Evolutionary conservation across 2,329 filamentous ascomycete genomes (phyloP).

Genomic region (Alternaria hordeiaustralica): DNA sequence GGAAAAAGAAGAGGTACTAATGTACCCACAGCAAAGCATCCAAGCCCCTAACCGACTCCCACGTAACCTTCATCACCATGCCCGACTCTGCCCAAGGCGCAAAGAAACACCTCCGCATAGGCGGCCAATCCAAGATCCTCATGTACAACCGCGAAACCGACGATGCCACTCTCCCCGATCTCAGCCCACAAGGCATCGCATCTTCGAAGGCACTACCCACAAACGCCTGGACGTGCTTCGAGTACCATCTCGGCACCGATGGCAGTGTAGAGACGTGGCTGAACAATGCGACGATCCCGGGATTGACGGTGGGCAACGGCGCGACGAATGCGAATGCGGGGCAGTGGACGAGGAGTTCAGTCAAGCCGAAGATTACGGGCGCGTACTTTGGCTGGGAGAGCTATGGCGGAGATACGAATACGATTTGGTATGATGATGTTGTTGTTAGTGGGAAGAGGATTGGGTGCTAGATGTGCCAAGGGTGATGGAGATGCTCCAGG

Average conservation of each 20-base stretch:
- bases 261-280: constrained; percentile 68
- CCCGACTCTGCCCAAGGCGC: constrained; percentile 62
- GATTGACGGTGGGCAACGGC: constrained; percentile 58
- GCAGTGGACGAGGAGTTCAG: constrained; percentile 59
- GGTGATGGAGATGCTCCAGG: background rate
- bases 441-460: constrained; percentile 56
- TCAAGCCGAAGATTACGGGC: constrained; percentile 61
- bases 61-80: constrained; percentile 70
- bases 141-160: constrained; percentile 71
- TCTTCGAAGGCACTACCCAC: constrained; percentile 60
- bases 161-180: constrained; percentile 67
- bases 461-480: constrained; percentile 51
- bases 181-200: constrained; percentile 65
- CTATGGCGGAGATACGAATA: constrained; percentile 66
- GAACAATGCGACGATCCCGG: constrained; percentile 59
- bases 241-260: constrained; percentile 66
- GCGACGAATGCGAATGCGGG: constrained; percentile 59
- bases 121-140: constrained; percentile 65
- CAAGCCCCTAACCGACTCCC: constrained; percentile 64
- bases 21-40: constrained; percentile 57
- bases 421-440: constrained; percentile 69
- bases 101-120: constrained; percentile 67
- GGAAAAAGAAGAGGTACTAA: background rate
- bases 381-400: constrained; percentile 70
- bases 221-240: constrained; percentile 64